A percentile compares a stretch with the other conserved stretches of the same genome.
phyloP scores from a whole-genome alignment of 768 basidiomycete species.

The Obba rivulosa region DNA sequence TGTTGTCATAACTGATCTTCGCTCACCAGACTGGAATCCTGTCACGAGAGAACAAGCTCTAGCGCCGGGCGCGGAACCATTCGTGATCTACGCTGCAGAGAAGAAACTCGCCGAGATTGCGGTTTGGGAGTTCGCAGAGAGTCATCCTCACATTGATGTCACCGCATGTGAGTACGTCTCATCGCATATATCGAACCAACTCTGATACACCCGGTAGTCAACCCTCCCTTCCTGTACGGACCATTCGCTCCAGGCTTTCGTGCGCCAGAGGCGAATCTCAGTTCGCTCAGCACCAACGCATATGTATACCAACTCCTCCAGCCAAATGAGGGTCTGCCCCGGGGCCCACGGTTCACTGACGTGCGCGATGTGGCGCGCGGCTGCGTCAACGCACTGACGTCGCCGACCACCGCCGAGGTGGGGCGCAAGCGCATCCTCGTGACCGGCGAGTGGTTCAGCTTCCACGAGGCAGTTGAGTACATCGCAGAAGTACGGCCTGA shows the following conservation, averaged over 20 bases:
- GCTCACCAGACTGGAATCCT: slow-evolving; percentile 17
- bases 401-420: not conserved
- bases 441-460: not conserved
- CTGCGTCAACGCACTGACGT: slow-evolving; percentile 21
- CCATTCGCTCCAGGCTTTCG: slow-evolving; percentile 15
- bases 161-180: slow-evolving; percentile 11
- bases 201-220: slow-evolving; percentile 1
- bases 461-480: not conserved
- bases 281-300: slow-evolving; percentile 17
- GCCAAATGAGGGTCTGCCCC: slow-evolving; percentile 10
- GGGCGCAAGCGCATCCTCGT: slow-evolving; percentile 2
- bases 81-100: slow-evolving; percentile 11
- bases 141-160: slow-evolving; percentile 20
- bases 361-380: slow-evolving; percentile 29
- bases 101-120: slow-evolving; percentile 30
- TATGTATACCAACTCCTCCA: slow-evolving; percentile 21
- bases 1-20: not conserved
- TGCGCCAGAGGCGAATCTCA: slow-evolving; percentile 2
- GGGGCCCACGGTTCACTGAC: slow-evolving; percentile 19
- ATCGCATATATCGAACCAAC: no score
- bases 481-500: not conserved
- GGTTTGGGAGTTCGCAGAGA: slow-evolving; percentile 19
- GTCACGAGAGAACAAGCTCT: slow-evolving; percentile 18
- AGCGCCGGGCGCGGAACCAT: slow-evolving; percentile 2
- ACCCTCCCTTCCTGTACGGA: slow-evolving; percentile 24